Percentiles rank a stretch among this genome's conserved stretches.
Evolutionary conservation across 495 filamentous ascomycete genomes (phyloP).

Genomic region (Cryomyces minteri): DNA sequence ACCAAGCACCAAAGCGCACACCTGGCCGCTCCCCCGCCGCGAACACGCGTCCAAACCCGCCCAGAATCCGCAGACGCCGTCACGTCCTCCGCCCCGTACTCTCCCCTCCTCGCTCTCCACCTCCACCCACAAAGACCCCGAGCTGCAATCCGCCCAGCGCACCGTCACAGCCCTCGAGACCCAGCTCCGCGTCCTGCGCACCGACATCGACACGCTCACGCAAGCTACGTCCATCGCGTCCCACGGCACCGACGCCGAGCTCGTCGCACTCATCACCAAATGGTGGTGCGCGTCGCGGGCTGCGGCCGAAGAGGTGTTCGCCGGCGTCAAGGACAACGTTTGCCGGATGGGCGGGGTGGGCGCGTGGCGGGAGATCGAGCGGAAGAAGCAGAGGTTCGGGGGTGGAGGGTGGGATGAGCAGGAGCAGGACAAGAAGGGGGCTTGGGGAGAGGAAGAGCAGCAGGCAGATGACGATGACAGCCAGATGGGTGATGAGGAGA

Average conservation of each 20-base stretch:
- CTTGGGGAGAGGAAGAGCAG: slow-evolving; percentile 13
- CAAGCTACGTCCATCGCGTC: slow-evolving; percentile 32
- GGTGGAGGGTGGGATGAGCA: slow-evolving; percentile 17
- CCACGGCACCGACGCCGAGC: slow-evolving; percentile 26
- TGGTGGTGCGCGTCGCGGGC: slow-evolving; percentile 24
- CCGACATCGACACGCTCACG: slow-evolving; percentile 26
- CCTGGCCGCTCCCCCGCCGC: background rate
- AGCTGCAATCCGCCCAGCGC: too few species aligned
- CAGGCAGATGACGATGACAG: slow-evolving; percentile 22
- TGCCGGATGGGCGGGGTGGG: slow-evolving; percentile 38
- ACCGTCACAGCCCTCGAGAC: slow-evolving; percentile 1
- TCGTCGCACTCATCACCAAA: slow-evolving; percentile 26
- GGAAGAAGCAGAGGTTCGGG: slow-evolving; percentile 17
- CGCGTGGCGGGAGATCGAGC: slow-evolving; percentile 31
- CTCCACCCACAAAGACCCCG: background rate
- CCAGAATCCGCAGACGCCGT: background rate
- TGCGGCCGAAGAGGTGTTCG: slow-evolving; percentile 31
- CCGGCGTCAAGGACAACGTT: slow-evolving; percentile 24
- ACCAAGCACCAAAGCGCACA: background rate
- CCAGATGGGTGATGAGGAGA: slow-evolving; percentile 12
- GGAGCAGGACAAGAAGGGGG: slow-evolving; percentile 14
- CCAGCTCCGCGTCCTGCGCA: slow-evolving; percentile 3
- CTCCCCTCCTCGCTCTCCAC: background rate
- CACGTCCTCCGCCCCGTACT: background rate
- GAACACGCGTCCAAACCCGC: background rate